Evolutionary conservation across 805 yeast genomes (phyloP).

Genomic region (Dipodascus albidus): DNA sequence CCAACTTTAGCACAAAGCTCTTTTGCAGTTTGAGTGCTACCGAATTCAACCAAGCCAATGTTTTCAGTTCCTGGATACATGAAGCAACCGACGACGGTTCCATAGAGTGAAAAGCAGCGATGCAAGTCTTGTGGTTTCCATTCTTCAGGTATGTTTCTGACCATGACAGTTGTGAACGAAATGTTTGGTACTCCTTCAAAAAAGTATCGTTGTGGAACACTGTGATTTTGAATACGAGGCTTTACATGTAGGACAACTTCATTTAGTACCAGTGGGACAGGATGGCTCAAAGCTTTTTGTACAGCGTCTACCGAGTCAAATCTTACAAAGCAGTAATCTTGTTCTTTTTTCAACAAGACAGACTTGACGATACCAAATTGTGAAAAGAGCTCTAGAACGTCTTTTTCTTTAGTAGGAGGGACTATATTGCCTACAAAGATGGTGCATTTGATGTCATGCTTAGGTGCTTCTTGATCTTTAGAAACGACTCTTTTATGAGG

Average conservation of each 20-base stretch:
- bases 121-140: slow-evolving; percentile 1
- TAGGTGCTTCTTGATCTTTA: not conserved
- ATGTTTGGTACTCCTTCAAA: not conserved
- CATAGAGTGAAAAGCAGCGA: not conserved
- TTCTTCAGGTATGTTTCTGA: not conserved
- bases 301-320: not conserved
- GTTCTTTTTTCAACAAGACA: not conserved
- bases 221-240: slow-evolving; percentile 1
- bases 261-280: not conserved
- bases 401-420: slow-evolving; percentile 1
- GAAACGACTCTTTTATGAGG: not conserved
- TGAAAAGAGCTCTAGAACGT: not conserved
- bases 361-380: not conserved
- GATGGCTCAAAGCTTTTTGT: not conserved
- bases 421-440: not conserved
- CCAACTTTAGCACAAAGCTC: not conserved
- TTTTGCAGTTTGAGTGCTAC: not conserved
- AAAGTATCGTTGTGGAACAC: not conserved
- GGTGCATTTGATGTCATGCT: not conserved
- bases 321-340: not conserved
- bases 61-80: not conserved
- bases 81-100: not conserved
- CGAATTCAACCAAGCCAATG: not conserved
- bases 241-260: not conserved
- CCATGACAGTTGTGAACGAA: not conserved